Evolutionary conservation across 345 rosid species (phyloP), one percentile per base, ranked within the genome.

Genomic region (Rhodamnia rubescens): DNA sequence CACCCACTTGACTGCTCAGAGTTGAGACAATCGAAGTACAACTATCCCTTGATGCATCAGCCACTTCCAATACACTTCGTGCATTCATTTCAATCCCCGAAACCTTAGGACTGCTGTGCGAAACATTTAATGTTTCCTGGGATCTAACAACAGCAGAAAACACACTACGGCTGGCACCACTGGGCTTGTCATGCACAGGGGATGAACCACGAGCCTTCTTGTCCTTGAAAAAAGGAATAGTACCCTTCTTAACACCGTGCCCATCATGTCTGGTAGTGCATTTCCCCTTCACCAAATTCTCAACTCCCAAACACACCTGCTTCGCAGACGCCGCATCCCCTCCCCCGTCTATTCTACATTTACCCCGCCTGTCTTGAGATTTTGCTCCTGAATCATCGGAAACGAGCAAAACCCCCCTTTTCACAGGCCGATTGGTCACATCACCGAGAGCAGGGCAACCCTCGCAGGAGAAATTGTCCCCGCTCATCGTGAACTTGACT

Each of bases 361-460:
- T 87, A 26, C 83, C 88, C 85, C 83, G 55, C 64, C 82, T 85
- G 83, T 89, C 90, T 51, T 90, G 89, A 36, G 92, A 90, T 82
- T 88, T 89, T 27, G 87, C 83, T 42, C 90, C 92, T 15, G 85
- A 55, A 85, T 87, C 92, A 15, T 86, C 90, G 24, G 85, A 74
- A 91, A 90, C 84, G 84, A 84, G 86, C 0, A 95, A 93, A 64
- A 90, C 40, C 24, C 83, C 92, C 55, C 98, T 89, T 85, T 95
- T 95, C 8, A 24, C 84, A 0, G 92, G 84, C 4, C 87, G 83
- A 84, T 95, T 97, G 0, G 93, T 94, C 84, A 94, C 32, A 88
- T 96, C 94, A 12, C 90, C 87, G 59, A 95, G 88, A 74, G 82
- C 90, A 32, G 81, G 84, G 32, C 94, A 93, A 74, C 69, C 52